Evolutionary conservation across 495 filamentous ascomycete genomes (phyloP).

Genomic region (Neurospora africana): DNA sequence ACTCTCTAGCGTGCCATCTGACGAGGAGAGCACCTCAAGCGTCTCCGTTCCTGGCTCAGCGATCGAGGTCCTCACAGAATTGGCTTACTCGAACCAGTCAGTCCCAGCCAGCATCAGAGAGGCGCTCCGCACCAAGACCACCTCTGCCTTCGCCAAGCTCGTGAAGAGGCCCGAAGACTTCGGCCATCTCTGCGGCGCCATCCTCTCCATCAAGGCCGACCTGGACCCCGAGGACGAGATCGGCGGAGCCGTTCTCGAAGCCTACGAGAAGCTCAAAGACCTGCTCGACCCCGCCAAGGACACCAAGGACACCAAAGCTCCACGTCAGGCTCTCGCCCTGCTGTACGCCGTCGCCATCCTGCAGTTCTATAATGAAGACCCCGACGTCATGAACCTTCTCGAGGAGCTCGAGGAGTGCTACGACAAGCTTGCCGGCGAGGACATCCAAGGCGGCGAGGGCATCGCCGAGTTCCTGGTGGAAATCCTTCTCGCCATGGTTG

Average conservation of each 20-base stretch:
- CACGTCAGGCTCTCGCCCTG: conserved; percentile 57
- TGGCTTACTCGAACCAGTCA: conserved; percentile 41
- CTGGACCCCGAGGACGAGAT: conserved; percentile 56
- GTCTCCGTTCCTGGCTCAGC: conserved; percentile 28
- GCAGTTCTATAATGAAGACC: conserved; percentile 80
- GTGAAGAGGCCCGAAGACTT: conserved; percentile 51
- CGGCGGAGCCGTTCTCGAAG: conserved; percentile 41
- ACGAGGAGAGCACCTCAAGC: conserved; percentile 9
- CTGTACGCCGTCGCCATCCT: conserved; percentile 78
- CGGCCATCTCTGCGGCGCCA: conserved; percentile 36
- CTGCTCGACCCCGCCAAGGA: conserved; percentile 51
- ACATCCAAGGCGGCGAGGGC: conserved; percentile 32
- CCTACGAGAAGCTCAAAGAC: conserved; percentile 56
- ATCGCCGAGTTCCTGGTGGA: conserved; percentile 72
- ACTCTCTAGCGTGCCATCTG: conserved; percentile 19
- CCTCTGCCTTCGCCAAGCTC: conserved; percentile 53
- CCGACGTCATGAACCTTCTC: conserved; percentile 53
- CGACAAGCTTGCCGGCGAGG: conserved; percentile 37
- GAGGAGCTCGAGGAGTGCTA: conserved; percentile 38
- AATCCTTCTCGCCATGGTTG: conserved; percentile 75
- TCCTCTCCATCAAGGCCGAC: conserved; percentile 35
- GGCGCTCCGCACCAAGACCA: conserved; percentile 56
- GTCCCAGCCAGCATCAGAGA: conserved; percentile 52
- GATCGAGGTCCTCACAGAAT: conserved; percentile 34
- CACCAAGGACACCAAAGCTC: conserved; percentile 22